These are phyloP conservation scores for Zelonia costaricensis DNA, from an alignment of 208 protist species.

Conservation along the genomic window DNA sequence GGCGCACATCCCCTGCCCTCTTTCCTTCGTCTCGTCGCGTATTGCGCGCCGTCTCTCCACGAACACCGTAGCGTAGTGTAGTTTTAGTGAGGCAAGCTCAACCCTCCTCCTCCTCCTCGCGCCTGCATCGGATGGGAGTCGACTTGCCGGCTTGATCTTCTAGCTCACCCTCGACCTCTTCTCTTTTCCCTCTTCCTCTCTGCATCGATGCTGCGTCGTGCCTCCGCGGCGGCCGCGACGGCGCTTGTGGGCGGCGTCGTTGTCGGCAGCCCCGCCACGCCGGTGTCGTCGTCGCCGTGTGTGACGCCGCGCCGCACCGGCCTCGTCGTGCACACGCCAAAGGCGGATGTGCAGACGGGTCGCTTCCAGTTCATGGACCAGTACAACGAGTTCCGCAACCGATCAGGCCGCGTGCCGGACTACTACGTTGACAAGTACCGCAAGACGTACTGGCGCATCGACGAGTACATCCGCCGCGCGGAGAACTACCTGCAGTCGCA, in stretches of 20 bases:
- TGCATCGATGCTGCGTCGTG: conserved; percentile 36
- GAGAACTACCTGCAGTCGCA: conserved; percentile 79
- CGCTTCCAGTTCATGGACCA: conserved; percentile 84
- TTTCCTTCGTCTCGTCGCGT: too few relatives aligned
- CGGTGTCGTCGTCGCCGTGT: too few relatives aligned
- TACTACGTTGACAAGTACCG: conserved; percentile 84
- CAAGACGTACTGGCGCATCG: conserved; percentile 86
- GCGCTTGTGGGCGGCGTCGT: conserved; percentile 6
- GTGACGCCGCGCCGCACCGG: conserved; percentile 16
- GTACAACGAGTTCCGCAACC: conserved; percentile 89
- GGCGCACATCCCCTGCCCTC: too few relatives aligned
- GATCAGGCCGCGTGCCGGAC: conserved; percentile 79
- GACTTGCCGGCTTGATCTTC: too few relatives aligned
- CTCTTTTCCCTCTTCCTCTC: background rate
- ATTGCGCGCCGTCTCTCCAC: too few relatives aligned
- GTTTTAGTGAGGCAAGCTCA: too few relatives aligned
- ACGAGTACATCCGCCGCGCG: conserved; percentile 86
- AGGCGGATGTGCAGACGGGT: conserved; percentile 72
- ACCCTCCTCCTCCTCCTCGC: too few relatives aligned
- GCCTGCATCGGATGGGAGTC: too few relatives aligned
- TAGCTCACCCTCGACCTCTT: background rate
- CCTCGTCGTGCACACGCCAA: conserved; percentile 76
- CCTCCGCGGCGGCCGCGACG: background rate
- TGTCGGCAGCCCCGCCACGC: conserved; percentile 2
- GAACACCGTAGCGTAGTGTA: too few relatives aligned